Conservation (phyloP, 345 rosid species). For the Capsella bursapastoris region DNA sequence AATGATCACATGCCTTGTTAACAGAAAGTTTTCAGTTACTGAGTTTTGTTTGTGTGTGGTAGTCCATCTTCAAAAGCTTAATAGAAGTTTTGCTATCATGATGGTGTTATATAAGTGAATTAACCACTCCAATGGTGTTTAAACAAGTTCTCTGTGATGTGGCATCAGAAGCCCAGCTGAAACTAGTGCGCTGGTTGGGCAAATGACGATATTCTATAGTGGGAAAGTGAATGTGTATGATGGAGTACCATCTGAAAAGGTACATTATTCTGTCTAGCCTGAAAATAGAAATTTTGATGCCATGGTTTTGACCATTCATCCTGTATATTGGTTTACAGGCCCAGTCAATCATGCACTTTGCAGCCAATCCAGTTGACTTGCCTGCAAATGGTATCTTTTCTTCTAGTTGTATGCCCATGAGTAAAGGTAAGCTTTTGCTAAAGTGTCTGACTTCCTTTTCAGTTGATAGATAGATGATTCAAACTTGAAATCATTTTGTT, state of each 20-base stretch:
- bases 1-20: background rate
- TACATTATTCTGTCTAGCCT: slow-evolving; percentile 50
- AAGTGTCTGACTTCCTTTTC: slow-evolving; percentile 24
- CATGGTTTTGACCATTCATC: slow-evolving; percentile 48
- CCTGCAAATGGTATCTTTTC: slow-evolving; percentile 50
- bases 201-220: slow-evolving; percentile 86
- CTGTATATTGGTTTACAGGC: slow-evolving; percentile 70
- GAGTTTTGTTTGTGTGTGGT: background rate
- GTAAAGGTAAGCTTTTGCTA: slow-evolving; percentile 56
- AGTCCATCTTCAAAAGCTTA: background rate
- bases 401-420: slow-evolving; percentile 45
- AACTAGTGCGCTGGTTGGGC: slow-evolving; percentile 51
- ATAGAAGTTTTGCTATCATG: background rate
- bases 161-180: slow-evolving; percentile 57
- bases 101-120: background rate
- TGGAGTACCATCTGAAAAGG: slow-evolving; percentile 79
- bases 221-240: slow-evolving; percentile 92
- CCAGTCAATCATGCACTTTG: slow-evolving; percentile 75
- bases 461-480: slow-evolving; percentile 18
- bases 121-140: slow-evolving; percentile 3
- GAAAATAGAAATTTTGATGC: slow-evolving; percentile 43
- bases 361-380: slow-evolving; percentile 63
- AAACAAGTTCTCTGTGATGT: slow-evolving; percentile 24
- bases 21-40: background rate
- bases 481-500: slow-evolving; percentile 30